A percentile compares a stretch with the other conserved stretches of the same genome.
Evolutionary conservation across 1,284 basidiomycete species (phyloP).

Genomic region (Leccinum idahoense): DNA sequence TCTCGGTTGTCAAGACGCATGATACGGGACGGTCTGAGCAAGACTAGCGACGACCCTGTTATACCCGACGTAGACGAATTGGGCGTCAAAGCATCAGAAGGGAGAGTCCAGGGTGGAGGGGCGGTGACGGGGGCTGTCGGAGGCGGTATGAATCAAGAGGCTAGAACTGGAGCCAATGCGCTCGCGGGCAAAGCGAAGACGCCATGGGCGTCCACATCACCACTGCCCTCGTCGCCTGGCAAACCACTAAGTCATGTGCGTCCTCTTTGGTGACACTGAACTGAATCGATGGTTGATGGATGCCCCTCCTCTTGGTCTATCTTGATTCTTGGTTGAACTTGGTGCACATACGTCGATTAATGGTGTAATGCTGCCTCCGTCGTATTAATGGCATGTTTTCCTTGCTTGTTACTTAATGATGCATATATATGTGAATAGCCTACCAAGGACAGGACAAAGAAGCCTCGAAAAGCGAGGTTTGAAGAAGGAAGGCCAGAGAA

Average conservation of each 20-base stretch:
- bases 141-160: conserved; percentile 11
- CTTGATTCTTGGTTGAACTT: conserved; percentile 11
- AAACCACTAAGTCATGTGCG: conserved; percentile 78
- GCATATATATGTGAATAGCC: conserved; percentile 42
- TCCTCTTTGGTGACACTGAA: conserved; percentile 60
- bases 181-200: conserved; percentile 17
- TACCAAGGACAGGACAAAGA: conserved; percentile 63
- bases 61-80: conserved; percentile 51
- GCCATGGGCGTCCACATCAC: conserved; percentile 24
- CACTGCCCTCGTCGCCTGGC: conserved; percentile 42
- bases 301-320: conserved; percentile 4
- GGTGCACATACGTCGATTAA: conserved; percentile 29
- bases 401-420: conserved; percentile 25
- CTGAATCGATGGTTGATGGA: conserved; percentile 31
- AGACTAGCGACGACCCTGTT: conserved; percentile 41
- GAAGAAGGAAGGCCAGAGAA: conserved; percentile 14
- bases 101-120: conserved; percentile 24
- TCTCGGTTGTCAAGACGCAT: conserved; percentile 19
- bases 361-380: conserved; percentile 26
- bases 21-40: conserved; percentile 32
- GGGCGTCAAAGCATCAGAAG: conserved; percentile 41
- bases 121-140: conserved; percentile 1
- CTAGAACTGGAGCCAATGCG: conserved; percentile 15
- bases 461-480: conserved; percentile 48
- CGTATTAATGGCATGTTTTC: conserved; percentile 28